Base-by-base conservation (phyloP, 331 rosid species). In the Ulmus americana region DNA sequence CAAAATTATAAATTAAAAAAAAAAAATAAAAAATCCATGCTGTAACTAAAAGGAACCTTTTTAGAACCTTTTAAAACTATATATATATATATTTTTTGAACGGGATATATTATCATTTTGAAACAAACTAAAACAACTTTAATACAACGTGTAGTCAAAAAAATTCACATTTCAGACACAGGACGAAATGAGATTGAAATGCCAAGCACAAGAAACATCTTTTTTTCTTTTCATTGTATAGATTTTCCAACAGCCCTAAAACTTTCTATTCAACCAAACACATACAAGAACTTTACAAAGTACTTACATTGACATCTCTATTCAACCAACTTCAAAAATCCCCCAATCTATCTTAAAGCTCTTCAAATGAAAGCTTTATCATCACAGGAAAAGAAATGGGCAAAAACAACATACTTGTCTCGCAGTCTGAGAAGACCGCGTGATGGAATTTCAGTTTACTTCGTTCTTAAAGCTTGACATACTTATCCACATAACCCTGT, bases 401-500 rank as follows among this genome's bases (percentile, higher is more conserved):
- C 45, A 35, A 22, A 35, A 22, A 57, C 63, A 11, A 49, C 46
- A 11, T 11, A 51, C 52, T 35, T 8, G 10, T 13, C 63, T 13
- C 50, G 7, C 18, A n/a, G 18, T 56, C 35, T 56, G 11, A 1
- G 3, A 35, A 55, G 41, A 51, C 40, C 15, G 42, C 40, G 6
- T 9, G 13, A 44, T n/a, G 22, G n/a, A 43, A 16, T 18, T 20
- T 15, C 18, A 7, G 45, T 39, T 13, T 11, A 16, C n/a, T 6
- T 15, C 35, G 0, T 6, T 65, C 42, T 67, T 79, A 90, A 16
- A 76, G 77, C 79, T 90, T 87, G 61, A 90, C 95, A 67, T 82
- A 90, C 81, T 91, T 91, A 56, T 91, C 96, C 58, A 91, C 97
- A 74, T 91, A 91, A 70, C 96, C 96, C 96, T 91, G 90, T 74